Conservation (phyloP, 1,284 basidiomycete species). For the Clitocybe nebularis region DNA sequence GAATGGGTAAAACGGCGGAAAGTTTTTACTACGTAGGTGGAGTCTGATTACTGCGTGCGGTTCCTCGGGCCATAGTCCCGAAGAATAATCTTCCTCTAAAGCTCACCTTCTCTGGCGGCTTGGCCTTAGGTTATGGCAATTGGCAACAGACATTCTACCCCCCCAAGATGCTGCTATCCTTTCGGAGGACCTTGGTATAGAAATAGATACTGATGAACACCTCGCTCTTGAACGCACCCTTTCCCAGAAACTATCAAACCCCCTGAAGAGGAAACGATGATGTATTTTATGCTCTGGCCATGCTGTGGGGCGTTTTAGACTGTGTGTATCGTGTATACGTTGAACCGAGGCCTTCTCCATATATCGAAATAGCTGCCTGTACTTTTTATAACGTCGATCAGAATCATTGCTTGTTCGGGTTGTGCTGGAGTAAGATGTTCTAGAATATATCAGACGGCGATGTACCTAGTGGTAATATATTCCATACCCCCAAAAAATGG, state of each 20-base stretch:
- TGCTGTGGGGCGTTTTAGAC: too few species aligned
- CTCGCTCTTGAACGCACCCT: slow-evolving; percentile 49
- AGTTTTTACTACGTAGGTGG: slow-evolving; percentile 60
- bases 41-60: neutral
- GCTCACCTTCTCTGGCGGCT: neutral
- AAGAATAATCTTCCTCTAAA: neutral
- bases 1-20: slow-evolving; percentile 73
- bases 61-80: neutral
- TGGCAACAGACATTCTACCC: slow-evolving; percentile 61
- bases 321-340: too few species aligned
- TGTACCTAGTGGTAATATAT: slow-evolving; percentile 3
- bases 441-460: slow-evolving; percentile 5
- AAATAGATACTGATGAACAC: slow-evolving; percentile 69
- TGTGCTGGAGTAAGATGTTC: too few species aligned
- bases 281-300: too few species aligned
- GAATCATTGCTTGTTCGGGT: too few species aligned
- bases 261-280: slow-evolving; percentile 40
- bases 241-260: slow-evolving; percentile 31
- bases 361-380: too few species aligned
- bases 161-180: slow-evolving; percentile 60
- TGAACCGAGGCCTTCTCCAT: too few species aligned
- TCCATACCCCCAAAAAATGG: slow-evolving; percentile 9
- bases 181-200: slow-evolving; percentile 71
- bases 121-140: slow-evolving; percentile 60
- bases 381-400: too few species aligned